A percentile compares a stretch with the other conserved stretches of the same genome.
Conservation (phyloP, 495 filamentous ascomycete species). For the Hypoxylon subgilvum region DNA sequence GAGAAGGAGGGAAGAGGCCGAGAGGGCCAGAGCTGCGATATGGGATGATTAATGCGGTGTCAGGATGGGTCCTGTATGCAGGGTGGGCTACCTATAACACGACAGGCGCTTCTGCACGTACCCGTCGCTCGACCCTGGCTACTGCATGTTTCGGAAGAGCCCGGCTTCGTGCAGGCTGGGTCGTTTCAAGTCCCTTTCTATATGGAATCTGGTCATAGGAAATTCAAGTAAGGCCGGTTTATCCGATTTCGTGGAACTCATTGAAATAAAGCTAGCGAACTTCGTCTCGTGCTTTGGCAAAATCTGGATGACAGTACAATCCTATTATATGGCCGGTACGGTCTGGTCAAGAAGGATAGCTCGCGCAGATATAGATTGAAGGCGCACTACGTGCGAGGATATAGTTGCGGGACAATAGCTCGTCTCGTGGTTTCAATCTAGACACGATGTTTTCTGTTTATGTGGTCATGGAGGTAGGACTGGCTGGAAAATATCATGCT, state of each 20-base stretch:
- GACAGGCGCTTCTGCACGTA: neutral
- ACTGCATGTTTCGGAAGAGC: neutral
- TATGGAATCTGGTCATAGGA: no score
- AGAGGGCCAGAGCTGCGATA: slow-evolving; percentile 73
- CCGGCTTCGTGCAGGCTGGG: neutral
- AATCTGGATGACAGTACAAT: neutral
- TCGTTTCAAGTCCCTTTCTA: neutral
- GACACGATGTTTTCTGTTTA: neutral
- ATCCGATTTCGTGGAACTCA: no score
- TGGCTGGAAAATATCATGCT: no score
- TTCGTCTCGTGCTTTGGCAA: no score
- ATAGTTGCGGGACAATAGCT: neutral
- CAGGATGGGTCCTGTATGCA: neutral
- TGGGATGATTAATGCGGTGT: slow-evolving; percentile 74
- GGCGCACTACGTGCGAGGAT: neutral
- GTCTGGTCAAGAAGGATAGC: neutral
- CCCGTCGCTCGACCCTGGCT: neutral
- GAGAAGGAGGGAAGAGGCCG: slow-evolving; percentile 68
- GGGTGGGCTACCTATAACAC: no score
- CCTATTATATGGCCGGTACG: neutral
- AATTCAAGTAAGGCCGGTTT: no score
- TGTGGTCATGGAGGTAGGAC: no score
- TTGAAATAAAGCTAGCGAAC: no score
- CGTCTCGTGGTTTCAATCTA: neutral
- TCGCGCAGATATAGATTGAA: neutral